phyloP scores from a whole-genome alignment of 805 yeast species.

The Komagataella pastoris region DNA sequence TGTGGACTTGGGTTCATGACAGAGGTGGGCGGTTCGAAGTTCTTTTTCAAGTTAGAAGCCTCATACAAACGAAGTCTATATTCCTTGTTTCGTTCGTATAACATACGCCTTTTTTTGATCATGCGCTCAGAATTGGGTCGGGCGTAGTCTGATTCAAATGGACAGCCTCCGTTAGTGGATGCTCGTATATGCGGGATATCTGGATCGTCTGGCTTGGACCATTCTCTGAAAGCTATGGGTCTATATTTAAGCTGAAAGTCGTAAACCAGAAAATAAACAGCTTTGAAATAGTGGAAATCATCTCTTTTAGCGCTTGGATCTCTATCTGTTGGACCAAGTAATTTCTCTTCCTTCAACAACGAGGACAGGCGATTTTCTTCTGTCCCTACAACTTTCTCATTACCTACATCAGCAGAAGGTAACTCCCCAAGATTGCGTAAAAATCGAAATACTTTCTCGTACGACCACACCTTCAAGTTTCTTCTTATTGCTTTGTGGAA shows the following conservation, averaged over 20 bases:
- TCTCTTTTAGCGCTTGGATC: slow-evolving; percentile 79
- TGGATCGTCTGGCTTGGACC: slow-evolving; percentile 33
- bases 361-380: slow-evolving; percentile 32
- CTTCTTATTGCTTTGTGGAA: slow-evolving; percentile 48
- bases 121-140: slow-evolving; percentile 10
- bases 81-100: slow-evolving; percentile 17
- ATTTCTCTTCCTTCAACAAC: slow-evolving; percentile 70
- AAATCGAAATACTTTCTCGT: slow-evolving; percentile 74
- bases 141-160: slow-evolving; percentile 56
- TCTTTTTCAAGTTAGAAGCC: neutral
- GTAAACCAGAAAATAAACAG: slow-evolving; percentile 63
- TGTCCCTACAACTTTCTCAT: slow-evolving; percentile 1
- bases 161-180: slow-evolving; percentile 66
- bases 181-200: slow-evolving; percentile 36
- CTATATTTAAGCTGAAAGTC: slow-evolving; percentile 68
- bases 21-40: neutral
- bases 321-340: slow-evolving; percentile 78
- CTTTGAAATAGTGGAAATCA: slow-evolving; percentile 71
- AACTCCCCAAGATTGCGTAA: slow-evolving; percentile 46
- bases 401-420: slow-evolving; percentile 10
- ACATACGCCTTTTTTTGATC: slow-evolving; percentile 16
- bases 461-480: slow-evolving; percentile 73
- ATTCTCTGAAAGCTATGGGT: slow-evolving; percentile 76
- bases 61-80: slow-evolving; percentile 14
- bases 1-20: neutral